These are phyloP conservation scores for Botrytis sinoallii DNA, from an alignment of 2,329 filamentous ascomycete genomes.

Conservation along the genomic window DNA sequence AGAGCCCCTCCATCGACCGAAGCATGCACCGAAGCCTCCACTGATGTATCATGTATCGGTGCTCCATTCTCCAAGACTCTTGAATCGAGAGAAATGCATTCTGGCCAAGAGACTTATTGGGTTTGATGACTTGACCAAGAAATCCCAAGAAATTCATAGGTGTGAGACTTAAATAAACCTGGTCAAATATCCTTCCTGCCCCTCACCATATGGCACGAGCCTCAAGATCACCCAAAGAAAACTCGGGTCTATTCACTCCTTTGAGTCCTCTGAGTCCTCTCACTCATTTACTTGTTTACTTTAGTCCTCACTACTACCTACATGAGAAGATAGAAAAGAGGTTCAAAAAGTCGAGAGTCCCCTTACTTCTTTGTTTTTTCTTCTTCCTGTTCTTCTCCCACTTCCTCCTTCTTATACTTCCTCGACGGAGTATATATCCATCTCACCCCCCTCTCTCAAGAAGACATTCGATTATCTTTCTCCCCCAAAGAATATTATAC, in stretches of 20 bases:
- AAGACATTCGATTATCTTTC: not conserved
- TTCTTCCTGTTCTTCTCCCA: not conserved
- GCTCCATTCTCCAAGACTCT: not conserved
- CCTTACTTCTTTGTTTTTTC: not conserved
- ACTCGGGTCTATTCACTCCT: constrained; percentile 13
- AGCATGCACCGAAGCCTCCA: not conserved
- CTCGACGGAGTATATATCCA: not conserved
- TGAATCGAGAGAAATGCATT: not conserved
- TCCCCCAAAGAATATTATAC: not conserved
- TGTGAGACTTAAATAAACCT: constrained; percentile 1
- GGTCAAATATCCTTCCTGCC: not conserved
- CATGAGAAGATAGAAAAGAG: not conserved
- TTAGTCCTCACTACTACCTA: not conserved
- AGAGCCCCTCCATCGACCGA: not conserved
- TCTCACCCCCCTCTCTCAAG: not conserved
- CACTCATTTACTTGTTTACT: no score
- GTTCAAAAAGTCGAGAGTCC: not conserved
- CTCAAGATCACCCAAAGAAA: not conserved
- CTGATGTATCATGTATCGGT: not conserved
- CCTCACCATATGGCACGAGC: constrained; percentile 7
- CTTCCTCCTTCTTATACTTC: not conserved
- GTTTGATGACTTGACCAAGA: not conserved
- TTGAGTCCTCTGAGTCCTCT: no score
- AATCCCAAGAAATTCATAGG: not conserved
- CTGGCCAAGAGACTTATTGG: not conserved